Evolutionary conservation across 2,329 filamentous ascomycete species (phyloP), one percentile per base, ranked within the genome.

Genomic region (Chrysosporium queenslandicum): DNA sequence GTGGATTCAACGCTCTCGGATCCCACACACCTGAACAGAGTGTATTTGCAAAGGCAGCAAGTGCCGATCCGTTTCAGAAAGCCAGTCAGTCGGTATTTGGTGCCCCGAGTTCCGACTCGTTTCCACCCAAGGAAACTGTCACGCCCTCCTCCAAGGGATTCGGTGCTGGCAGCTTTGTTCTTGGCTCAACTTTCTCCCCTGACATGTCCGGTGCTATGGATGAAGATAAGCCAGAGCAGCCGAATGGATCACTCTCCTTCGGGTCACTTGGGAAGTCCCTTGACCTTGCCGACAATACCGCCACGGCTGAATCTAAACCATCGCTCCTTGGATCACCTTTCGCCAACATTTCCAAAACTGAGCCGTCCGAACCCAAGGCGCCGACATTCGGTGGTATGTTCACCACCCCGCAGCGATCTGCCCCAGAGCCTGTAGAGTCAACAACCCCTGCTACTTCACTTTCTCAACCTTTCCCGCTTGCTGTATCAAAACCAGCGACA

Each of bases 131-230:
- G 39, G 48, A 50, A 4, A 45, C 6, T 23, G 12, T 29, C 1
- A 66, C 64, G 4, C 39, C 61, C 23, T 57, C 60, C 6, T 47
- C 59, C 12, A 54, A 60, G 53, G 61, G 61, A 16, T 75, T 75
- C 56, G 30, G n/a, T 12, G 21, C 40, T 9, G 66, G 65, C 3
- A 53, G 61, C n/a, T 76, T 76, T 57, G 63, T 62, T 6, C 58
- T 75, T 20, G 69, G 68, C 1, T 71, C 73, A 21, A 66, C 67
- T 9, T 74, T 75, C 55, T 73, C 73, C 58, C 62, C 61, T 2
- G 72, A 74, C 53, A 66, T 63, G 7, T 66, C 64, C 12, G 66
- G 69, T 51, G 64, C 58, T 23, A 66, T 67, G 53, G 71, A 73
- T 60, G 60, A 58, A 2, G 62, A 65, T n/a, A 71, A 70, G 43